phyloP scores from a whole-genome alignment of 805 yeast species.

The Saccharomycopsis capsularis region DNA sequence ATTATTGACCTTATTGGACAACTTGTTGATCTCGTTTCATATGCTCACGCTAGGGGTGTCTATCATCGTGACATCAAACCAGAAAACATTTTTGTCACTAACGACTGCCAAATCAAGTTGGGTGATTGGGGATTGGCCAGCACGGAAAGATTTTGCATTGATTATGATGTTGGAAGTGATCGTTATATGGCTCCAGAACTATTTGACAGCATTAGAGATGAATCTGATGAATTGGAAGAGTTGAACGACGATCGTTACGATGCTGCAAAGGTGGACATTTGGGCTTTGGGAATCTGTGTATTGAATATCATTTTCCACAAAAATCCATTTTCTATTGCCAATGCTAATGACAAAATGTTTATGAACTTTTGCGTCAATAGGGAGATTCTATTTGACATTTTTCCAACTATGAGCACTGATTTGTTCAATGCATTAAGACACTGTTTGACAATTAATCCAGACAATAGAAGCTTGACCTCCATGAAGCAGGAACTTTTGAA shows the following conservation, averaged over 20 bases:
- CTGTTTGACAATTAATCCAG: constrained; percentile 78
- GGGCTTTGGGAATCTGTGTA: constrained; percentile 81
- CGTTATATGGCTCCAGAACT: constrained; percentile 94
- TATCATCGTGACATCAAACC: constrained; percentile 88
- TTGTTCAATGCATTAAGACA: constrained; percentile 77
- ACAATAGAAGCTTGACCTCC: constrained; percentile 59
- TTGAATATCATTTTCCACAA: constrained; percentile 83
- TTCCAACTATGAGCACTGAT: constrained; percentile 82
- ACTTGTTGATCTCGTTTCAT: constrained; percentile 70
- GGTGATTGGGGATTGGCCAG: constrained; percentile 89
- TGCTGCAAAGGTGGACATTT: constrained; percentile 74
- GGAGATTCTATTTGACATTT: constrained; percentile 86
- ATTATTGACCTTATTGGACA: constrained; percentile 89
- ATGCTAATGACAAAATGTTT: constrained; percentile 39
- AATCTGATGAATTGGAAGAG: constrained; percentile 18
- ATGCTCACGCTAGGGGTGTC: constrained; percentile 85
- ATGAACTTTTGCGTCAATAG: constrained; percentile 44
- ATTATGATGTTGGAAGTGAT: constrained; percentile 77
- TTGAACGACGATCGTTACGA: constrained; percentile 43
- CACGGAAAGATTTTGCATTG: constrained; percentile 73
- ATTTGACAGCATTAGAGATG: constrained; percentile 31
- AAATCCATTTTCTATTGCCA: constrained; percentile 80
- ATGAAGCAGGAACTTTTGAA: constrained; percentile 55
- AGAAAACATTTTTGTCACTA: constrained; percentile 70
- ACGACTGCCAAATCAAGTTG: constrained; percentile 65